A percentile compares a stretch with the other conserved stretches of the same genome.
These are phyloP conservation scores for Spinacia oleracea DNA, from an alignment of 179 eudicot species.

Conservation along the genomic window DNA sequence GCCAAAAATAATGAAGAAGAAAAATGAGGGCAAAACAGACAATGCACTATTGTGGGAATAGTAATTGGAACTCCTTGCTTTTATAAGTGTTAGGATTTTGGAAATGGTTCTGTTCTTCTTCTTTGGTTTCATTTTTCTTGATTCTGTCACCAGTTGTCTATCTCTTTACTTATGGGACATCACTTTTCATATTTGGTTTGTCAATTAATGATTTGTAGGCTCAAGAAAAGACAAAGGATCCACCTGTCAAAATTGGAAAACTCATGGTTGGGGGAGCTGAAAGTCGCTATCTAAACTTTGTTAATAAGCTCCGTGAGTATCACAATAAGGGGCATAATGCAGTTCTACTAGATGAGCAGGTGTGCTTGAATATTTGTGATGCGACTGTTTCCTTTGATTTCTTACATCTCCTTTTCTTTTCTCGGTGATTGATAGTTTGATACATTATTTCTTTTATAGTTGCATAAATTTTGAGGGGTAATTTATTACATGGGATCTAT, in stretches of 20 bases:
- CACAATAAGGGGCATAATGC: conserved; percentile 57
- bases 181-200: neutral
- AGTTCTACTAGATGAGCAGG: conserved; percentile 71
- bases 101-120: neutral
- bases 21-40: too few relatives aligned
- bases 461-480: neutral
- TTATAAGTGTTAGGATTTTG: too few relatives aligned
- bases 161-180: neutral
- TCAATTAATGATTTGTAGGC: conserved; percentile 22
- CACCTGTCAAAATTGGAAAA: conserved; percentile 37
- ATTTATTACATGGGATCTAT: neutral
- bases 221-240: conserved; percentile 45
- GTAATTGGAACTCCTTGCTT: too few relatives aligned
- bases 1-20: too few relatives aligned
- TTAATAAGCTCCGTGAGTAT: conserved; percentile 59
- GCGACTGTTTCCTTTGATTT: conserved; percentile 16
- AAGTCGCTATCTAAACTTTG: conserved; percentile 30
- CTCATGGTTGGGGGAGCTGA: conserved; percentile 44
- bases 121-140: neutral
- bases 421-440: neutral
- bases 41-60: too few relatives aligned
- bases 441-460: neutral
- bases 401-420: neutral
- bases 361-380: conserved; percentile 22
- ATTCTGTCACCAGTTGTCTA: neutral